Base-by-base conservation (phyloP, 2,329 filamentous ascomycete genomes). In the Neonectria sp. region DNA sequence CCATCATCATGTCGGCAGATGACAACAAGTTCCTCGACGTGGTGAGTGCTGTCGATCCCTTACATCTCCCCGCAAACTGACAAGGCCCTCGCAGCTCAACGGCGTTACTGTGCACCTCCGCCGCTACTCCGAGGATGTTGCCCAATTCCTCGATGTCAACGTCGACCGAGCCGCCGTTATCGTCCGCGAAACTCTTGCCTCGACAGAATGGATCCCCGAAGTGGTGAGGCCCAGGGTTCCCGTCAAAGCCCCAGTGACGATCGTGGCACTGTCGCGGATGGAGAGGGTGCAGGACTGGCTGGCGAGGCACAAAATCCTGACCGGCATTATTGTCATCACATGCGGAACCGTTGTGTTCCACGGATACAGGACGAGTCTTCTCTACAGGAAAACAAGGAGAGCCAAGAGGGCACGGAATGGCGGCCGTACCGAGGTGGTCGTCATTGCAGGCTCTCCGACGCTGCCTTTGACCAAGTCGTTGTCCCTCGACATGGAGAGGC, bases 361-460 rank as follows among this genome's bases (percentile, higher is more conserved):
- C 65, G 81, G 82, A 29, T 86, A 88, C 68, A 81, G 82, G 65
- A 84, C 79, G 60, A 85, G 80, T 62, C 85, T 90, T 63, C 89
- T 89, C 66, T 85, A 88, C 61, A 90, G 88, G 67, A 93, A 91
- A 78, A 88, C 87, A 60, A 89, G 95, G 71, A 89, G 94, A 69
- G 96, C 95, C 12, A 91, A 88, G 81, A 90, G 93, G 62, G 93
- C 94, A 3, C 87, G 88, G 56, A 97, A 94, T 82, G 96, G 96
- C 27, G 94, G 93, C 4, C 89, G 96, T 60, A 90, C 92, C 70
- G 96, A 99, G 80, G 95, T 98, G 6, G 84, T 90, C 78, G 93
- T 98, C 31, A 88, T 98, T 69, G 95, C 95, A 25, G 95, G 95
- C n/a, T 95, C 94, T 24, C 93, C 94, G 3, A 90, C 92, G 56